Evolutionary conservation across 164 flowering plant species (phyloP).

Genomic region (Annona squamosa): DNA sequence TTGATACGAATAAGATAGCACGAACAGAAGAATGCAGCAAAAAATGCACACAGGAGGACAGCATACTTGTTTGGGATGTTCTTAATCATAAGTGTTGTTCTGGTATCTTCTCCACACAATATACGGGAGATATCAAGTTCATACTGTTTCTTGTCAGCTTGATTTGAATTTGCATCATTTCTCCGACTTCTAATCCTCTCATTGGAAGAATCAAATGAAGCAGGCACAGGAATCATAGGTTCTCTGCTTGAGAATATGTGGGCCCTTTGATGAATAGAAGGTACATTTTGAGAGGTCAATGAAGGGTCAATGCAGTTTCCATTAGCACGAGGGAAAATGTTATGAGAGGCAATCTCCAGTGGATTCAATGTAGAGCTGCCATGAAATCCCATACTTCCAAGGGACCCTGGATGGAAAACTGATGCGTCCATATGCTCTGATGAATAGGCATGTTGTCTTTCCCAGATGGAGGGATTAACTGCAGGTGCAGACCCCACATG

Average conservation of each 20-base stretch:
- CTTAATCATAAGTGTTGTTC: constrained; percentile 84
- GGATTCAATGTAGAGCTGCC: constrained; percentile 44
- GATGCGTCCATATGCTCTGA: constrained; percentile 62
- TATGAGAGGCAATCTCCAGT: constrained; percentile 66
- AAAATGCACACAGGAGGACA: background rate
- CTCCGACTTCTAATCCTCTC: constrained; percentile 49
- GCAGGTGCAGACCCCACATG: constrained; percentile 88
- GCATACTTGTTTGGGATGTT: constrained; percentile 89
- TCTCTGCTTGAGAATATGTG: constrained; percentile 66
- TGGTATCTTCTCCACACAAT: constrained; percentile 52
- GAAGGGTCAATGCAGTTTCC: constrained; percentile 57
- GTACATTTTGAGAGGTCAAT: constrained; percentile 39
- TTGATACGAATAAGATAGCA: background rate
- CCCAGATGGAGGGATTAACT: constrained; percentile 70
- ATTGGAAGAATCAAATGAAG: constrained; percentile 53
- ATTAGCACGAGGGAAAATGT: constrained; percentile 44
- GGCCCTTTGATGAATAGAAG: constrained; percentile 58
- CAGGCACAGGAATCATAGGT: constrained; percentile 47
- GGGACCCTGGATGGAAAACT: constrained; percentile 64
- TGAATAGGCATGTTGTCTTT: constrained; percentile 46
- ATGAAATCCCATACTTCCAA: constrained; percentile 56
- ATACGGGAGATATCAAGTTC: constrained; percentile 80
- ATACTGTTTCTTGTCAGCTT: constrained; percentile 59
- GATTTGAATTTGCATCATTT: constrained; percentile 43
- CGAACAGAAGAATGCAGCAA: background rate